Base-by-base conservation (phyloP, 2,329 filamentous ascomycete genomes). In the Fusarium sulawesiense region DNA sequence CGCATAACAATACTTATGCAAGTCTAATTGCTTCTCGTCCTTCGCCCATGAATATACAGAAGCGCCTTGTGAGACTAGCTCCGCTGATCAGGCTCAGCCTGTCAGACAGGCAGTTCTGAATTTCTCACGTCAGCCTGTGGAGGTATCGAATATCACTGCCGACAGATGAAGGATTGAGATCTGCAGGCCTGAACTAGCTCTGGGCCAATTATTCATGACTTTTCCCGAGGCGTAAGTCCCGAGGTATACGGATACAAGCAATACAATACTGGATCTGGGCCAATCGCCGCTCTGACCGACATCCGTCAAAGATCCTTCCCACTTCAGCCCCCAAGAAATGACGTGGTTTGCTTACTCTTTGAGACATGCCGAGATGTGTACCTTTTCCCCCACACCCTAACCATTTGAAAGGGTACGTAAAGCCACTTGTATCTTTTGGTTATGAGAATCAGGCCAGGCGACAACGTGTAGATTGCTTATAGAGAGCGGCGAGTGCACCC, bases 11-110 rank as follows among this genome's bases (percentile, higher is more conserved):
- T 16, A 9, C 6, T 18, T 10, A 32, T 16, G 8, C 16, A 34
- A 18, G 2, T 34, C 8, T 34, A 34, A 5, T 3, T 8, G 16
- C 10, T 34, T 5, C 8, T 10, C 5, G 16, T 18, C 32, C 14
- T 34, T 4, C 16, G 0, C 32, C 16, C 4, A 30, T 20, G 13
- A 21, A 16, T 30, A 20, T 5, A 20, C 7, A 4, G 8, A 30
- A 30, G 3, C 29, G 12, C 9, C n/a, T 21, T 0, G 6, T 4
- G 5, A 21, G 8, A 14, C 1, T 20, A 16, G 8, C 8, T 7
- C n/a, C 30, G 6, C 6, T 16, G 25, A 16, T 47, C 2, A 7
- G 25, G 8, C 7, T 29, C 13, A 29, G 8, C 25, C 25, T 11
- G 12, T 25, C 13, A n/a, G n/a, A n/a, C n/a, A n/a, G n/a, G n/a